These are phyloP conservation scores for Chrysophaeum taylorii DNA, from an alignment of 352 stramenopile species.

Conservation along the genomic window DNA sequence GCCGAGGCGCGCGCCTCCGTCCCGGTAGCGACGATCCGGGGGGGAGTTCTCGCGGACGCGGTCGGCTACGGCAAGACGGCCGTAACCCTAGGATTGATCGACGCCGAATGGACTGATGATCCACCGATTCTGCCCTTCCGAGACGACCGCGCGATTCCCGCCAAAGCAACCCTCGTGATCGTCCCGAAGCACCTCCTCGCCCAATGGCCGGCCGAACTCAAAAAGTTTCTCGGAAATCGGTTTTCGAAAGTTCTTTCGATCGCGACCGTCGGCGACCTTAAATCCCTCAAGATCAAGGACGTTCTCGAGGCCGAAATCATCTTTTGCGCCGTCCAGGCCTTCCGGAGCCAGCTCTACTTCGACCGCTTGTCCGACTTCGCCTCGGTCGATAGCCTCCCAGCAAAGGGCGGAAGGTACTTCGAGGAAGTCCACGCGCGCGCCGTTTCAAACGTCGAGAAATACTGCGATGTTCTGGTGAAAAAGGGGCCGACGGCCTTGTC, in stretches of 20 bases:
- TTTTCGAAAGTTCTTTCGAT: constrained; percentile 19
- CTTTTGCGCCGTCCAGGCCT: neutral
- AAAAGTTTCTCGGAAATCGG: constrained; percentile 31
- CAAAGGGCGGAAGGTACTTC: constrained; percentile 21
- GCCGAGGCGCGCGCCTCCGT: constrained; percentile 27
- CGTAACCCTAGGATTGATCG: constrained; percentile 34
- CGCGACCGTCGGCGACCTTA: neutral
- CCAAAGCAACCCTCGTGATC: constrained; percentile 33
- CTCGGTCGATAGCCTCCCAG: constrained; percentile 1
- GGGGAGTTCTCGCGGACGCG: constrained; percentile 36
- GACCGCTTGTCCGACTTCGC: constrained; percentile 25
- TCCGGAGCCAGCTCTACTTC: constrained; percentile 30
- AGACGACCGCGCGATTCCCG: constrained; percentile 12
- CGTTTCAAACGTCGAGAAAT: constrained; percentile 16
- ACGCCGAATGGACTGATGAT: neutral
- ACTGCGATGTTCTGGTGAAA: constrained; percentile 10
- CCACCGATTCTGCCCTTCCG: neutral
- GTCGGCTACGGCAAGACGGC: constrained; percentile 39
- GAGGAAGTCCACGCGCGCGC: constrained; percentile 27
- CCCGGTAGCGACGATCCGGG: constrained; percentile 25
- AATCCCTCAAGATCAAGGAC: neutral
- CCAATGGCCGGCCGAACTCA: constrained; percentile 33
- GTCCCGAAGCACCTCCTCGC: constrained; percentile 31
- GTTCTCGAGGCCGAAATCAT: constrained; percentile 5
- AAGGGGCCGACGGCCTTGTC: constrained; percentile 8